These are phyloP conservation scores for Trichomonas tenax DNA, from an alignment of 208 protist species.

Conservation along the genomic window DNA sequence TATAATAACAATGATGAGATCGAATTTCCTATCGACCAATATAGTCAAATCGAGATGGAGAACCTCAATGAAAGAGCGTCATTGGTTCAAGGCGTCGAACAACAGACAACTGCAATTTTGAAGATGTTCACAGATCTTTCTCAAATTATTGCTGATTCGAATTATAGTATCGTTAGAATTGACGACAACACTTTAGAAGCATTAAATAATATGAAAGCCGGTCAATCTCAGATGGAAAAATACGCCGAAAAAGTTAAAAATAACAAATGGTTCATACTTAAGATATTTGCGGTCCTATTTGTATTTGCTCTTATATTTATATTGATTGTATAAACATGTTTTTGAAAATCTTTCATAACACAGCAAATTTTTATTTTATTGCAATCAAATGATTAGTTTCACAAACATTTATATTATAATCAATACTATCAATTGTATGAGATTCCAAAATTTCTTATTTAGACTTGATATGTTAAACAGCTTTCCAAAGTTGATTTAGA, in stretches of 20 bases:
- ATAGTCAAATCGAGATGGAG: neutral
- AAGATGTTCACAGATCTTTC: neutral
- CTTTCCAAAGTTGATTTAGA: too few relatives aligned
- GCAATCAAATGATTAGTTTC: too few relatives aligned
- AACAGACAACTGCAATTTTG: neutral
- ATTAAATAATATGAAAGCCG: neutral
- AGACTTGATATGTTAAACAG: too few relatives aligned
- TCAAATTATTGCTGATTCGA: neutral
- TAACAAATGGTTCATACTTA: neutral
- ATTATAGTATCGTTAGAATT: neutral
- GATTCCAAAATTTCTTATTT: too few relatives aligned
- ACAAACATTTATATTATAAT: too few relatives aligned
- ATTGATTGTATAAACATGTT: neutral
- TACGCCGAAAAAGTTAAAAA: neutral
- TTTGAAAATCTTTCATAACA: constrained; percentile 47
- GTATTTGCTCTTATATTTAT: neutral
- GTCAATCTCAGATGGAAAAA: neutral
- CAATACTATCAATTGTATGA: too few relatives aligned
- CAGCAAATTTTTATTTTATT: too few relatives aligned
- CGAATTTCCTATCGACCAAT: neutral
- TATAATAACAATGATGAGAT: neutral
- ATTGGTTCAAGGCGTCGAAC: neutral
- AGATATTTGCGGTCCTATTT: neutral
- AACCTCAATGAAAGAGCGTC: neutral
- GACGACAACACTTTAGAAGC: neutral